phyloP scores from a whole-genome alignment of 1,284 basidiomycete genomes.

The Trametes hirsuta region DNA sequence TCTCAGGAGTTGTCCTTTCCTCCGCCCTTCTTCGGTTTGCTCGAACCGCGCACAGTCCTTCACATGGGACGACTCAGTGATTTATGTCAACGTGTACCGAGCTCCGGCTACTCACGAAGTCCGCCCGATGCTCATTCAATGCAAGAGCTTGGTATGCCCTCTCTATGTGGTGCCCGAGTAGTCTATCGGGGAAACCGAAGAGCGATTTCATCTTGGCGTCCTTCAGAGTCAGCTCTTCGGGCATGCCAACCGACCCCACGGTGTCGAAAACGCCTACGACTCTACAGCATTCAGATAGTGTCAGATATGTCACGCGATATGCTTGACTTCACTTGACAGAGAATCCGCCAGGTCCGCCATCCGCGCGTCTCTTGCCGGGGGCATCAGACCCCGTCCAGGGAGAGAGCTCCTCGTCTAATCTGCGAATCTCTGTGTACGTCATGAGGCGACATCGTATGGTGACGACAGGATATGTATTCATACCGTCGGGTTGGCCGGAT shows the following conservation, averaged over 20 bases:
- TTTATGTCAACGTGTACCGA: background rate
- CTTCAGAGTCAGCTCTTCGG: slow-evolving; percentile 57
- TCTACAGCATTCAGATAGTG: slow-evolving; percentile 37
- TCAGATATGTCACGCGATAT: background rate
- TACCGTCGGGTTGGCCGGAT: slow-evolving; percentile 50
- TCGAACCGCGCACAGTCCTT: slow-evolving; percentile 66
- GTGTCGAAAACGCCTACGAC: slow-evolving; percentile 77
- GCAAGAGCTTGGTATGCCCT: slow-evolving; percentile 69
- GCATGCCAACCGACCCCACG: slow-evolving; percentile 68
- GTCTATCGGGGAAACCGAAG: slow-evolving; percentile 64
- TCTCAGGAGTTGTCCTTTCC: slow-evolving; percentile 60
- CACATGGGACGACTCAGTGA: background rate
- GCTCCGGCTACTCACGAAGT: slow-evolving; percentile 57
- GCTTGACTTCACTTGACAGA: slow-evolving; percentile 56
- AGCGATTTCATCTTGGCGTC: slow-evolving; percentile 46
- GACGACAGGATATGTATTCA: background rate
- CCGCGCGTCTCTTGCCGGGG: slow-evolving; percentile 54
- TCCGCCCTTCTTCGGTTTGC: slow-evolving; percentile 54
- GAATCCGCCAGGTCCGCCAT: slow-evolving; percentile 50
- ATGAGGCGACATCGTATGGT: background rate
- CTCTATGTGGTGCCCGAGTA: slow-evolving; percentile 65
- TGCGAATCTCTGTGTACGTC: slow-evolving; percentile 42
- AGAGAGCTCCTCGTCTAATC: slow-evolving; percentile 46
- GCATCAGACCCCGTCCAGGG: slow-evolving; percentile 55
- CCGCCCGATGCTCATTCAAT: slow-evolving; percentile 62